A percentile compares a stretch with the other conserved stretches of the same genome.
phyloP scores from a whole-genome alignment of 345 rosid species.

The Hibiscus mutabilis region DNA sequence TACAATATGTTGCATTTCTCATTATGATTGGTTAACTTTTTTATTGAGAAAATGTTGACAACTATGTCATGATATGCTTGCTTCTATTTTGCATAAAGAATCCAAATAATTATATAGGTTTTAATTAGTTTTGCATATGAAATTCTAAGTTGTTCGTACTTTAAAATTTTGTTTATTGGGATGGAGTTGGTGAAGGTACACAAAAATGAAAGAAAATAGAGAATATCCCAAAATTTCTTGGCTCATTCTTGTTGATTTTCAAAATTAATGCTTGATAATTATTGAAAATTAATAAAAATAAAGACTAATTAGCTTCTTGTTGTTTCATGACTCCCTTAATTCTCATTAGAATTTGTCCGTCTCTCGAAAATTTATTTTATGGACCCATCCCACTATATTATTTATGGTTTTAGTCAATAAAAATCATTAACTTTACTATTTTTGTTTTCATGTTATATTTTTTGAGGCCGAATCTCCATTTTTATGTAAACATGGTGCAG shows the following conservation, averaged over 20 bases:
- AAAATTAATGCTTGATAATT: background rate
- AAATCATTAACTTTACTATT: no score
- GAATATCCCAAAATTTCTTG: background rate
- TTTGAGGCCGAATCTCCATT: no score
- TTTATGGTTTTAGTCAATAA: no score
- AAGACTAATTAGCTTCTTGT: no score
- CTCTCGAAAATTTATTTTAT: no score
- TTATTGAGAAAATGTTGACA: background rate
- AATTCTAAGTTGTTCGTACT: background rate
- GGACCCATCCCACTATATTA: no score
- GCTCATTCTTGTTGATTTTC: background rate
- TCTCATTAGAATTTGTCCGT: no score
- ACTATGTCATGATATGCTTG: conserved; percentile 1
- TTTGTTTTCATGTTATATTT: no score
- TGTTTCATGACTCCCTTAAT: no score
- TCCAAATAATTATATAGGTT: background rate
- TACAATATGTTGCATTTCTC: background rate
- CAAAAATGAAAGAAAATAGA: background rate
- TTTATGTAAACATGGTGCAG: no score
- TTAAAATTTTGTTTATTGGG: background rate
- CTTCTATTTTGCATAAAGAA: background rate
- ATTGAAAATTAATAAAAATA: background rate
- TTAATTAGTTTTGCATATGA: background rate
- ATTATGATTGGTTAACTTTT: background rate
- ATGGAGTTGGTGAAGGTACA: background rate